Percentiles rank a stretch among this genome's conserved stretches.
These are phyloP conservation scores for Pythium insidiosum DNA, from an alignment of 352 stramenopile species.

Conservation along the genomic window DNA sequence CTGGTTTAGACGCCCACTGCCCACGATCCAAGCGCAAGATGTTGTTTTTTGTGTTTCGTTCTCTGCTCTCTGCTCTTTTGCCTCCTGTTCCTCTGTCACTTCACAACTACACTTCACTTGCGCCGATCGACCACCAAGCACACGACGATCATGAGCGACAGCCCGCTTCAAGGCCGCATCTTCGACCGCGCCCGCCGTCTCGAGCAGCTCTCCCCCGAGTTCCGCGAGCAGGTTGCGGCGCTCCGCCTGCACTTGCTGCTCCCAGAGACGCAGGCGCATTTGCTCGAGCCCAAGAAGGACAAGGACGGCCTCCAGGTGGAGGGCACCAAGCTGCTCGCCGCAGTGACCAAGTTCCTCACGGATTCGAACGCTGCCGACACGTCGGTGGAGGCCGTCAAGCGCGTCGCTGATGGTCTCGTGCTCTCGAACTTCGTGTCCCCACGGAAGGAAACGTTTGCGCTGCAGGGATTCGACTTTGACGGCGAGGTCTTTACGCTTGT, in stretches of 20 bases:
- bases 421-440: constrained; percentile 11
- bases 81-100: no score
- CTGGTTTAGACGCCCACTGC: no score
- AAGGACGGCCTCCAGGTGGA: constrained; percentile 3
- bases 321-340: constrained; percentile 9
- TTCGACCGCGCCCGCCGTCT: constrained; percentile 12
- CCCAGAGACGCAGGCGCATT: constrained; percentile 1
- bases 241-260: constrained; percentile 5
- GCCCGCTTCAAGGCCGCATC: constrained; percentile 11
- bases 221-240: constrained; percentile 6
- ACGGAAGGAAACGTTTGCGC: constrained; percentile 9
- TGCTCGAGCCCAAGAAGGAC: no score
- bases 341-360: constrained; percentile 4
- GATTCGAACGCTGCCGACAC: constrained; percentile 7
- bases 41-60: no score
- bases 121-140: no score
- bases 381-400: constrained; percentile 9
- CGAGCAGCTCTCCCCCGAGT: constrained; percentile 6
- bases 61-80: no score
- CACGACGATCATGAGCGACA: constrained; percentile 6
- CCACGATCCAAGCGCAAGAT: no score
- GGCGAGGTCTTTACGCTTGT: constrained; percentile 8
- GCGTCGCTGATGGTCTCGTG: constrained; percentile 14
- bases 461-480: constrained; percentile 12
- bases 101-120: no score